Percentiles rank a stretch among this genome's conserved stretches.
These are phyloP conservation scores for Acanthochlamys bracteata DNA, from an alignment of 106 monocot genomes.

Conservation along the genomic window DNA sequence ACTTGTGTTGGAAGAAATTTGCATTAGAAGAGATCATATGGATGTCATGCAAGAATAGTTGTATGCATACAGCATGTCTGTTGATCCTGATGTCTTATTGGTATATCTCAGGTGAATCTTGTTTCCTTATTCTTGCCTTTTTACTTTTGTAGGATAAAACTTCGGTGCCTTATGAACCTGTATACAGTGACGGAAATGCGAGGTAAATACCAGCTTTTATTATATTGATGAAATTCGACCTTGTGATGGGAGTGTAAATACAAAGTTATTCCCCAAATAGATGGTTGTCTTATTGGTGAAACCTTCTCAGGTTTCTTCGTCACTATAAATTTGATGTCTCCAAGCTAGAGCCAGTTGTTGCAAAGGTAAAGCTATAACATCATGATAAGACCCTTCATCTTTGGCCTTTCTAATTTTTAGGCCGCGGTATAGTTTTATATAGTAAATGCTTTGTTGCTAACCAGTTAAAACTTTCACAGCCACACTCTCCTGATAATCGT, in stretches of 20 bases:
- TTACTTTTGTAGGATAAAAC: slow-evolving; percentile 56
- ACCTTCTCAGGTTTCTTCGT: slow-evolving; percentile 38
- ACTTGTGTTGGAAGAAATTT: not conserved
- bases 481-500: slow-evolving; percentile 92
- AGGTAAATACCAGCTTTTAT: slow-evolving; percentile 24
- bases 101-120: not conserved
- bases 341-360: slow-evolving; percentile 69
- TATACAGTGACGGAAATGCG: slow-evolving; percentile 83
- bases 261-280: too few relatives aligned
- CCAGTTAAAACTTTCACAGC: slow-evolving; percentile 20
- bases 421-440: not conserved
- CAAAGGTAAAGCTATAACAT: slow-evolving; percentile 35
- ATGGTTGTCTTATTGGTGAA: slow-evolving; percentile 3
- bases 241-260: not conserved
- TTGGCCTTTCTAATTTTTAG: not conserved
- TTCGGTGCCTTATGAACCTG: slow-evolving; percentile 55
- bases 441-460: not conserved
- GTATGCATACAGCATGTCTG: too few relatives aligned
- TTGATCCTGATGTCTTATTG: not conserved
- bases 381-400: too few relatives aligned
- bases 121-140: not conserved
- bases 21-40: too few relatives aligned
- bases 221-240: not conserved
- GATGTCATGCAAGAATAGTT: too few relatives aligned
- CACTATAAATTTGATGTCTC: slow-evolving; percentile 72